Evolutionary conservation across 2,329 filamentous ascomycete species (phyloP).

Genomic region (Madurella fahalii): DNA sequence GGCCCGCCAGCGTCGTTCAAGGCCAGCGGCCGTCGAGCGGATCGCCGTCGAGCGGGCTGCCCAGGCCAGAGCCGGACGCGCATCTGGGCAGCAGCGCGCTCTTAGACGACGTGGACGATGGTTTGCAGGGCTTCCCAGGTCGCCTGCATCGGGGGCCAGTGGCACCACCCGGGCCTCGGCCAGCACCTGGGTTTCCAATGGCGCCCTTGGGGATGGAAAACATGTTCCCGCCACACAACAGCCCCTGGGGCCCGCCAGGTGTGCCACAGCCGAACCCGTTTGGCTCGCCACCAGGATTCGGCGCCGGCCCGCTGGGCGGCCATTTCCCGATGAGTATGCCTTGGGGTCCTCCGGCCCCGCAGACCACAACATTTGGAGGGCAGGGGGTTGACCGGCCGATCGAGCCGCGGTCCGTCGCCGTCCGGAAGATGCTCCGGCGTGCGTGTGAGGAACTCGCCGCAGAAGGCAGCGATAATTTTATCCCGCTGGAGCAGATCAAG

Average conservation of each 20-base stretch:
- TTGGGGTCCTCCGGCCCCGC: constrained; percentile 21
- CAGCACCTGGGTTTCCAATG: constrained; percentile 38
- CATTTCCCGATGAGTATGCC: constrained; percentile 25
- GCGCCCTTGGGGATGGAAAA: constrained; percentile 30
- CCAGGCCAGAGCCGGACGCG: constrained; percentile 66
- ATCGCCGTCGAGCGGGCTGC: constrained; percentile 33
- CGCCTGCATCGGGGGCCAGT: constrained; percentile 11
- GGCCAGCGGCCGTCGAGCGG: constrained; percentile 40
- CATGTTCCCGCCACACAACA: constrained; percentile 20
- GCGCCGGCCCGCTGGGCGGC: constrained; percentile 27
- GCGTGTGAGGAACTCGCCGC: constrained; percentile 63
- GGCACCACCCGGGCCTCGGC: constrained; percentile 44
- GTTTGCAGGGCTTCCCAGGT: constrained; percentile 34
- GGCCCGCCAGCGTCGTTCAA: constrained; percentile 69
- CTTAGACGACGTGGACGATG: constrained; percentile 68
- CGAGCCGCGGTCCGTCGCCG: constrained; percentile 61
- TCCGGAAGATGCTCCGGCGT: constrained; percentile 71
- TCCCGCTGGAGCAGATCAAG: constrained; percentile 65
- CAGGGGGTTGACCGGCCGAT: constrained; percentile 41
- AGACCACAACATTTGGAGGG: constrained; percentile 23
- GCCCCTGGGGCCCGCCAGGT: constrained; percentile 24
- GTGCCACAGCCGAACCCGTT: constrained; percentile 23
- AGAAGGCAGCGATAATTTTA: constrained; percentile 54
- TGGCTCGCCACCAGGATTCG: constrained; percentile 44
- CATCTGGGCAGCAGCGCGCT: constrained; percentile 90